These are phyloP conservation scores for Mucuna pruriens DNA, from an alignment of 306 rosid species.

Conservation along the genomic window DNA sequence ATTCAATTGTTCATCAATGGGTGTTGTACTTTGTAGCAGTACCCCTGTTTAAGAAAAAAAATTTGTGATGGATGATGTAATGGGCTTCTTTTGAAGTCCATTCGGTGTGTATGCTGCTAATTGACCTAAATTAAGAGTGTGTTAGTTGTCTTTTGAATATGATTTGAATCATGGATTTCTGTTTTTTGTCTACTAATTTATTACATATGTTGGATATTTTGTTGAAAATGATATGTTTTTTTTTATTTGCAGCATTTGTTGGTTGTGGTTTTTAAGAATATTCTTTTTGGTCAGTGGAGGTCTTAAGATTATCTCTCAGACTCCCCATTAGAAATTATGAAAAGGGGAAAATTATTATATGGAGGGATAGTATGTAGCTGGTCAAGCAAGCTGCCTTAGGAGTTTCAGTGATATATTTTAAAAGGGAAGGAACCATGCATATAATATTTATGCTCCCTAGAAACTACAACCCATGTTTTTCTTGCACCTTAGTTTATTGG, in stretches of 20 bases:
- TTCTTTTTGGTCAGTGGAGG: background rate
- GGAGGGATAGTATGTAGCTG: background rate
- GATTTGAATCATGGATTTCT: background rate
- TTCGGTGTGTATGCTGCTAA: slow-evolving; percentile 20
- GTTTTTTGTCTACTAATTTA: background rate
- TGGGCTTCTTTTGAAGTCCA: background rate
- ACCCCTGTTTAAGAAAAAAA: background rate
- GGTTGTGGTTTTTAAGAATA: background rate
- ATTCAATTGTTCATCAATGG: background rate
- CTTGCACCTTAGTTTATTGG: background rate
- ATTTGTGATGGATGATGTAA: background rate
- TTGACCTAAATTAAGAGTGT: background rate
- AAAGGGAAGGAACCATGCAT: background rate
- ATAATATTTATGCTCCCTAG: background rate
- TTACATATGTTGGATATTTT: background rate
- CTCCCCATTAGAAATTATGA: slow-evolving; percentile 19
- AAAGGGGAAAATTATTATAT: background rate
- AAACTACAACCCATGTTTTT: background rate
- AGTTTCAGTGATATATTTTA: background rate
- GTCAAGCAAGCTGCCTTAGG: background rate
- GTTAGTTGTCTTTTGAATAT: background rate
- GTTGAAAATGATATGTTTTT: background rate
- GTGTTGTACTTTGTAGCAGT: background rate
- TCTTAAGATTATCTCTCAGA: background rate
- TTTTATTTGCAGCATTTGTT: background rate